Evolutionary conservation across 2,329 filamentous ascomycete genomes (phyloP), one percentile per base, ranked within the genome.

Genomic region (Xylaria sp.): DNA sequence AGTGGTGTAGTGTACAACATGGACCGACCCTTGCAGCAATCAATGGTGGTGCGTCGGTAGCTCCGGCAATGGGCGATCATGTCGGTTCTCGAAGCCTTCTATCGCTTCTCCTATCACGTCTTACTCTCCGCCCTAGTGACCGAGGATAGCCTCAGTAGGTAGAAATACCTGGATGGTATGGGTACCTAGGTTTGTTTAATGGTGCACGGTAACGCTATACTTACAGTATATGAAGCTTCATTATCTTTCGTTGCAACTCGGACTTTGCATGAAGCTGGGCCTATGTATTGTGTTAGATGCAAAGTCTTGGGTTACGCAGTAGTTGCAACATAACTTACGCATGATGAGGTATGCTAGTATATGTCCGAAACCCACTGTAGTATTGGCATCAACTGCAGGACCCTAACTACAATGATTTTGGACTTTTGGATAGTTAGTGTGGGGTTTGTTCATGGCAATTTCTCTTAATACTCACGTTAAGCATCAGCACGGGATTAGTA

Each of bases 11-110:
- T 51, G n/a, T 46, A 51, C 48, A 26, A 57, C 54, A 11, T 36
- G 48, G 60, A 63, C 54, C 59, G 60, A 63, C 54, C 59, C 67
- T 66, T 63, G 63, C 46, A 66, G 60, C 40, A 59, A 60, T 61
- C 56, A 44, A 44, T 28, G 28, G 36, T 40, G 40, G 36, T 40
- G 40, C 59, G 28, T 67, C 66, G 66, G 66, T 67, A 67, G 66
- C 56, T 65, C 61, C 66, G 61, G 66, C 66, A 67, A 40, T 42
- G 54, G 40, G 40, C 31, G 33, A 63, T 44, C 33, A 64, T 40
- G 46, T 60, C 38, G n/a, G 10, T 64, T 64, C 48, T 67, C 46
- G 59, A 67, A 67, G 59, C 56, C 23, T 60, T 63, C 42, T 38
- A 40, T 51, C 28, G 40, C 26, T 40, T 46, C 23, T 59, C 59